Evolutionary conservation across 2,329 filamentous ascomycete species (phyloP).

Genomic region (Ophiostoma himal-ulmi): DNA sequence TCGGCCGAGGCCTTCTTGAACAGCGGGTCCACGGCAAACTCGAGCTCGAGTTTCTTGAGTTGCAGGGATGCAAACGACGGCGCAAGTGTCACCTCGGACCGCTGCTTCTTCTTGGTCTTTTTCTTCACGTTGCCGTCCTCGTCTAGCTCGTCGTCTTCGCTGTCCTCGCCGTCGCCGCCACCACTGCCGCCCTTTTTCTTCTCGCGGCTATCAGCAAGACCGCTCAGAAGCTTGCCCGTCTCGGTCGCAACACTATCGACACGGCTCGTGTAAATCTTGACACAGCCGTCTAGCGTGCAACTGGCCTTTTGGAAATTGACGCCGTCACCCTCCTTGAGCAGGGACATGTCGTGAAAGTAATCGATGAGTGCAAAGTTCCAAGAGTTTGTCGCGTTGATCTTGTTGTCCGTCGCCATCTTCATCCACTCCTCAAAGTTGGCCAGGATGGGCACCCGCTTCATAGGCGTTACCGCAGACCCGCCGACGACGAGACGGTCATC

Average conservation of each 20-base stretch:
- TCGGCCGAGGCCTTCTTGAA: constrained; percentile 99
- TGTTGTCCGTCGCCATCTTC: constrained; percentile 99
- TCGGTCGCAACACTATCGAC: constrained; percentile 98
- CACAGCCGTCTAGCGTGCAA: constrained; percentile 93
- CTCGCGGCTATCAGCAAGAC: constrained; percentile 79
- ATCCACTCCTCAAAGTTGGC: constrained; percentile 99
- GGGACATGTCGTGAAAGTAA: constrained; percentile 98
- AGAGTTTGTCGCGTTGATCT: constrained; percentile 95
- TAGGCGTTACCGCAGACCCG: constrained; percentile 71
- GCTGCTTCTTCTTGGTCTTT: constrained; percentile 70
- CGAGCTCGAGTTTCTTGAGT: constrained; percentile 94
- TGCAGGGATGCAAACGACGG: constrained; percentile 82
- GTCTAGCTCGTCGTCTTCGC: constrained; percentile 53
- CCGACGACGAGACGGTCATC: constrained; percentile 54
- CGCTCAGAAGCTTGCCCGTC: constrained; percentile 89
- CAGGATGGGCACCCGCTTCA: constrained; percentile 91
- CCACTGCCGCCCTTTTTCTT: constrained; percentile 66
- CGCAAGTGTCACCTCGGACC: constrained; percentile 84
- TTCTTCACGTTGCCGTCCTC: constrained; percentile 47
- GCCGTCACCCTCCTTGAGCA: constrained; percentile 90
- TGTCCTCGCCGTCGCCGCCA: constrained; percentile 57
- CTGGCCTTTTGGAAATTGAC: constrained; percentile 99
- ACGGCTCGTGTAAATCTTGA: constrained; percentile 98
- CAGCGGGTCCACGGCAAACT: constrained; percentile 93
- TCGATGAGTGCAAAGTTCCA: constrained; percentile 99